Evolutionary conservation across 2,329 filamentous ascomycete species (phyloP).

Genomic region (Xylogone sp.): DNA sequence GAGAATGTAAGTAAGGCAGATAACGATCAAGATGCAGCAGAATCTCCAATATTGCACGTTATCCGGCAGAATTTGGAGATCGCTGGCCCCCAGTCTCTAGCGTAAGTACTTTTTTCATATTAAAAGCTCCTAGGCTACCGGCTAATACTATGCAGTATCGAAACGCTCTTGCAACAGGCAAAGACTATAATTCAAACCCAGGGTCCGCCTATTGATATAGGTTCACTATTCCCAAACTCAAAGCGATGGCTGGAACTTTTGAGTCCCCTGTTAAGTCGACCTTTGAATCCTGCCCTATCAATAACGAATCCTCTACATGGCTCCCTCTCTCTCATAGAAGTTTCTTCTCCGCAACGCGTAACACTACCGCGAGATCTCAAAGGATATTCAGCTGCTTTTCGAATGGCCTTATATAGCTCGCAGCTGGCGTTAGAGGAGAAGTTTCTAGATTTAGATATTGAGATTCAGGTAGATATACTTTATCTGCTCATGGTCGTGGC

Average conservation of each 20-base stretch:
- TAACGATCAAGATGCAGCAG: constrained; percentile 8
- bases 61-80: constrained; percentile 52
- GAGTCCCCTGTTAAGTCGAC: constrained; percentile 44
- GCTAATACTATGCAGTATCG: constrained; percentile 36
- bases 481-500: constrained; percentile 47
- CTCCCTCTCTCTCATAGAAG: constrained; percentile 58
- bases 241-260: constrained; percentile 65
- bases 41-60: constrained; percentile 43
- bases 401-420: constrained; percentile 70
- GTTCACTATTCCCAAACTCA: constrained; percentile 58
- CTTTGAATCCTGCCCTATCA: constrained; percentile 61
- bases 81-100: constrained; percentile 44
- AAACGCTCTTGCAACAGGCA: constrained; percentile 50
- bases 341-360: constrained; percentile 16
- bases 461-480: constrained; percentile 46
- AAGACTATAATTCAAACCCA: constrained; percentile 34
- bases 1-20: constrained; percentile 25
- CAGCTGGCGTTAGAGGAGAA: constrained; percentile 46
- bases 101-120: constrained; percentile 33
- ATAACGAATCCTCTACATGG: constrained; percentile 72
- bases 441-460: constrained; percentile 35
- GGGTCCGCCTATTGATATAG: constrained; percentile 24
- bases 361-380: constrained; percentile 53
- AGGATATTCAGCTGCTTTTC: constrained; percentile 68
- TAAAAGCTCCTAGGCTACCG: background rate